Evolutionary conservation across 345 rosid genomes (phyloP).

Genomic region (Alliaria petiolata): DNA sequence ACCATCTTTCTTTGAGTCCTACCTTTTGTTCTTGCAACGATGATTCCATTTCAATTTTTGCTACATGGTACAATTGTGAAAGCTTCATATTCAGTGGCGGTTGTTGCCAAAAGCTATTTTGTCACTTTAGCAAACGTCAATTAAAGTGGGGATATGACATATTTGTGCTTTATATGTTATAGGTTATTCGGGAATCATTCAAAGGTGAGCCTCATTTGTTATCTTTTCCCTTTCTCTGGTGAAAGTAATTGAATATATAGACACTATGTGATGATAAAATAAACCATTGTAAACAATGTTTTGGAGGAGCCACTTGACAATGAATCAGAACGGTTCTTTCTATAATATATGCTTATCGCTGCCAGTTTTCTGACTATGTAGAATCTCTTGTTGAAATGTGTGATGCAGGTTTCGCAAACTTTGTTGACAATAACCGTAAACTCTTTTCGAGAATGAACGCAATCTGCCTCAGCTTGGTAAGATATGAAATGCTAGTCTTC

Average conservation of each 20-base stretch:
- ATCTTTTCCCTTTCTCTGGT: neutral
- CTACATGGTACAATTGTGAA: neutral
- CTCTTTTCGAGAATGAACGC: slow-evolving; percentile 63
- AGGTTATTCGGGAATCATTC: slow-evolving; percentile 80
- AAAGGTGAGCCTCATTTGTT: slow-evolving; percentile 48
- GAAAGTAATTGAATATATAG: neutral
- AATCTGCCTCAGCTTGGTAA: slow-evolving; percentile 69
- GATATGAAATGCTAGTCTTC: slow-evolving; percentile 2
- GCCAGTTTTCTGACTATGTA: neutral
- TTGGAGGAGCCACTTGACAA: neutral
- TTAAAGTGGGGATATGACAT: neutral
- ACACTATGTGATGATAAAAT: neutral
- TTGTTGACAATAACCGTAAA: slow-evolving; percentile 69
- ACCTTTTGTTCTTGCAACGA: neutral
- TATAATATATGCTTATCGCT: neutral
- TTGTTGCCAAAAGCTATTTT: neutral
- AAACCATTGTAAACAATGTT: neutral
- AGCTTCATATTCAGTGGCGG: neutral
- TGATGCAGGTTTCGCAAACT: slow-evolving; percentile 60
- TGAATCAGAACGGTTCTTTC: neutral
- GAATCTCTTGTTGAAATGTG: neutral
- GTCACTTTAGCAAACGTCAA: neutral
- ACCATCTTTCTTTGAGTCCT: neutral
- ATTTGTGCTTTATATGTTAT: slow-evolving; percentile 17
- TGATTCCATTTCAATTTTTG: neutral